phyloP scores from a whole-genome alignment of 306 rosid species.

The Leucaena leucocephala region DNA sequence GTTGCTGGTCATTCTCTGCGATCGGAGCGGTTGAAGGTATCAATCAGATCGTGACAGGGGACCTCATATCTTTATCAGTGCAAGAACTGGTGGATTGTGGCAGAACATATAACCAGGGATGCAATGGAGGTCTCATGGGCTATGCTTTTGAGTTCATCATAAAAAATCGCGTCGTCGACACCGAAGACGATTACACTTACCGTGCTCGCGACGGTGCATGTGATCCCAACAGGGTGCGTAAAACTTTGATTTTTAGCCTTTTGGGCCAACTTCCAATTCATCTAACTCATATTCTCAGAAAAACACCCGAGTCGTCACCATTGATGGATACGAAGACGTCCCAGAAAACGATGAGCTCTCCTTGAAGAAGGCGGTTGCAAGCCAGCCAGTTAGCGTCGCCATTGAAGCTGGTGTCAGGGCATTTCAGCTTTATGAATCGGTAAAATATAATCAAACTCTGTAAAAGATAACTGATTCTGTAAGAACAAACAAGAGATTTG shows the following conservation, averaged over 20 bases:
- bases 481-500: too few species aligned
- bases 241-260: not conserved
- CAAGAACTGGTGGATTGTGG: conserved; percentile 96
- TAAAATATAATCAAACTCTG: conserved; percentile 18
- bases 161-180: conserved; percentile 80
- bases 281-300: conserved; percentile 42
- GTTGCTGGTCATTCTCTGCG: conserved; percentile 96
- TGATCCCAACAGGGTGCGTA: conserved; percentile 75
- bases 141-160: conserved; percentile 71
- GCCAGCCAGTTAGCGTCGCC: conserved; percentile 85
- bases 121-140: conserved; percentile 98
- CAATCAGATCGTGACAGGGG: conserved; percentile 71
- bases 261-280: not conserved
- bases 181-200: conserved; percentile 80
- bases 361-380: conserved; percentile 73
- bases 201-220: conserved; percentile 62
- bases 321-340: conserved; percentile 80
- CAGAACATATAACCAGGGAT: conserved; percentile 68
- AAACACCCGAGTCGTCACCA: conserved; percentile 69
- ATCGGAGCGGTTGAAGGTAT: conserved; percentile 85
- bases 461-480: not conserved
- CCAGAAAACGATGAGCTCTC: conserved; percentile 79
- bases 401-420: conserved; percentile 96
- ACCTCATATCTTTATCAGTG: conserved; percentile 66
- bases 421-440: conserved; percentile 81